These are phyloP conservation scores for Cryphonectria carpinicola DNA, from an alignment of 2,329 filamentous ascomycete species.

Conservation along the genomic window DNA sequence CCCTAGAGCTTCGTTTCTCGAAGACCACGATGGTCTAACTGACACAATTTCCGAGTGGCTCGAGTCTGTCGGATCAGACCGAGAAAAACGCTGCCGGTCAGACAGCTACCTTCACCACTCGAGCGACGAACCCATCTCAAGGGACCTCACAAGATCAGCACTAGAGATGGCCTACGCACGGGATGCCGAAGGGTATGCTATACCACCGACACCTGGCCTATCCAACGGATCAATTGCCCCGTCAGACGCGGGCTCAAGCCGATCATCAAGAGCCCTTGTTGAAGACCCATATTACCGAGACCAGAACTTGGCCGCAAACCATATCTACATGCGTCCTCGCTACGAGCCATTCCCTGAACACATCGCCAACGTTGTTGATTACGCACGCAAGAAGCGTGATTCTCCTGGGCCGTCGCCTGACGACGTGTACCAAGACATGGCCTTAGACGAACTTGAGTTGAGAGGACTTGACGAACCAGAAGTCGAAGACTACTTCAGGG, in stretches of 20 bases:
- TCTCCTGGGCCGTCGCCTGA: conserved; percentile 31
- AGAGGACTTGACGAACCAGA: conserved; percentile 27
- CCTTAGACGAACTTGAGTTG: conserved; percentile 28
- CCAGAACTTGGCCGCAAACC: conserved; percentile 33
- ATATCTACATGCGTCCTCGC: conserved; percentile 32
- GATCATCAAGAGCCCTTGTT: conserved; percentile 32
- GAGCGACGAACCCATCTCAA: conserved; percentile 32
- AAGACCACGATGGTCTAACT: conserved; percentile 15
- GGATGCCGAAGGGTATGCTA: conserved; percentile 28
- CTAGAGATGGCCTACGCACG: conserved; percentile 28
- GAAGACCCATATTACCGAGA: conserved; percentile 31
- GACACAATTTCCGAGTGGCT: conserved; percentile 28
- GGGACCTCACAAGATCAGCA: conserved; percentile 30
- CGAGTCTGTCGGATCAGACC: conserved; percentile 34
- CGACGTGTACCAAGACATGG: conserved; percentile 25
- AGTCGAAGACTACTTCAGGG: conserved; percentile 32
- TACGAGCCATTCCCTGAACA: conserved; percentile 31
- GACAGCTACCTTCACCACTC: conserved; percentile 34
- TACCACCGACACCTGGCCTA: conserved; percentile 26
- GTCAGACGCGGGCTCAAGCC: conserved; percentile 10
- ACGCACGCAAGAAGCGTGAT: conserved; percentile 29
- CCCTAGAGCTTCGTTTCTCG: conserved; percentile 29
- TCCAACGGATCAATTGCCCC: conserved; percentile 9
- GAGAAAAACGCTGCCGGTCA: conserved; percentile 35
- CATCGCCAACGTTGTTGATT: conserved; percentile 31